Evolutionary conservation across 768 basidiomycete species (phyloP), one percentile per base, ranked within the genome.

Genomic region (Mycena alexandri): DNA sequence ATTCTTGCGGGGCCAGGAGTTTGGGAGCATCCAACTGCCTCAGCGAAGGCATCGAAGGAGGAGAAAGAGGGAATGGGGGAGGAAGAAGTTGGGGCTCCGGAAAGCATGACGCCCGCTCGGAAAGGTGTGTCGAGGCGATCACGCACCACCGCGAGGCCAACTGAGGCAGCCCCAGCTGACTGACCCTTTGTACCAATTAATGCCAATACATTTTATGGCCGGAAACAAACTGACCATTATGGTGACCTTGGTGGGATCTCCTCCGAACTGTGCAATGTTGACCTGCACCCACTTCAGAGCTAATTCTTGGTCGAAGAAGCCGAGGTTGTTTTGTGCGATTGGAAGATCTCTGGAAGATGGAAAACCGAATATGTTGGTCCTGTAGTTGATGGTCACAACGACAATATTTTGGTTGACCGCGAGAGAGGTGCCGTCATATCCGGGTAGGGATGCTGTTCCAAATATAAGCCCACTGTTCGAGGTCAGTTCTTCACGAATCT

Each of bases 241-340:
- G 13, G 78, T 79, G 1, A 79, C 78, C 72, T 77, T 71, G 11
- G 24, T 56, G 5, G 75, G 73, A 55, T 79, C 82, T 19, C 85
- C 86, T 2, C 86, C 85, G 65, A 86, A 87, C 1, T 77, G 73
- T 29, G 70, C 75, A 55, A 86, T 83, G 67, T 87, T 82, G 56
- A 78, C 72, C 62, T 85, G 82, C 1, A 86, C 79, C 85, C 76
- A 79, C 11, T 48, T 38, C 12, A 78, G 58, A 9, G 75, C 79
- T n/a, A 72, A 54, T 25, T 74, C 60, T 55, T 66, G 65, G 41
- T 66, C 65, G 21, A 66, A 51, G 43, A 66, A 47, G 9, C 65
- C 65, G 19, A 66, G 65, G 9, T 66, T 66, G 17, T 66, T 66
- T 29, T 60, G 41, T 24, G 57, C 6, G n/a, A 66, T 38, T 0